Evolutionary conservation across 495 filamentous ascomycete genomes (phyloP).

Genomic region (Aspergillus mulundensis): DNA sequence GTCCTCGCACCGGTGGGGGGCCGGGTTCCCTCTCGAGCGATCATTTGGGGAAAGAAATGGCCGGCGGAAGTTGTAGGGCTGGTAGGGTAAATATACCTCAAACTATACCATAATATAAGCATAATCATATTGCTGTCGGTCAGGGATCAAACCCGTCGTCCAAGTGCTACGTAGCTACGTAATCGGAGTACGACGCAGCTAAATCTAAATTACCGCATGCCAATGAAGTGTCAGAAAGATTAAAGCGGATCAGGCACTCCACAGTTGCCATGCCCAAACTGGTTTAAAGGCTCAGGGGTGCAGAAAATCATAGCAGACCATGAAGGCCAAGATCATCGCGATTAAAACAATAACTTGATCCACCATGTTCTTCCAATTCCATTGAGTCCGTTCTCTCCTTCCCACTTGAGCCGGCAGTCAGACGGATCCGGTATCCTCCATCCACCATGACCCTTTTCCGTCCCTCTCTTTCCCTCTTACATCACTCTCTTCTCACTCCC

Average conservation of each 20-base stretch:
- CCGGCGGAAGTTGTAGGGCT: constrained; percentile 48
- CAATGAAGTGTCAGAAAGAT: constrained; percentile 5
- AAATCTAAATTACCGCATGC: constrained; percentile 6
- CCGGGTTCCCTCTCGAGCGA: constrained; percentile 67
- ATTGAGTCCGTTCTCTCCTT: background rate
- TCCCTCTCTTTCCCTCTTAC: background rate
- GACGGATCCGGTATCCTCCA: background rate
- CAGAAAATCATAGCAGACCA: background rate
- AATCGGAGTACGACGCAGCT: constrained; percentile 1
- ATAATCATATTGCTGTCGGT: background rate
- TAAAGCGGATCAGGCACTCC: constrained; percentile 1
- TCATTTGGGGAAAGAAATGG: constrained; percentile 61
- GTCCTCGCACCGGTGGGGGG: constrained; percentile 79
- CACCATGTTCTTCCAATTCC: background rate
- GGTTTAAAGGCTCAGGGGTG: constrained; percentile 5
- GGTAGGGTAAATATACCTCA: constrained; percentile 32
- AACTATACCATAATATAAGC: background rate
- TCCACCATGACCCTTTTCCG: constrained; percentile 7
- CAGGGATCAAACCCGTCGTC: background rate
- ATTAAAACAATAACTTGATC: constrained; percentile 5
- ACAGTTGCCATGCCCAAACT: background rate
- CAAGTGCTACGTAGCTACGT: constrained; percentile 1
- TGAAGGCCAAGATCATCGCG: background rate
- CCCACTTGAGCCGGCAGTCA: background rate
- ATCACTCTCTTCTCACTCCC: background rate